Percentiles rank a stretch among this genome's conserved stretches.
phyloP scores from a whole-genome alignment of 352 stramenopile genomes.

The Phytophthora parvispora region DNA sequence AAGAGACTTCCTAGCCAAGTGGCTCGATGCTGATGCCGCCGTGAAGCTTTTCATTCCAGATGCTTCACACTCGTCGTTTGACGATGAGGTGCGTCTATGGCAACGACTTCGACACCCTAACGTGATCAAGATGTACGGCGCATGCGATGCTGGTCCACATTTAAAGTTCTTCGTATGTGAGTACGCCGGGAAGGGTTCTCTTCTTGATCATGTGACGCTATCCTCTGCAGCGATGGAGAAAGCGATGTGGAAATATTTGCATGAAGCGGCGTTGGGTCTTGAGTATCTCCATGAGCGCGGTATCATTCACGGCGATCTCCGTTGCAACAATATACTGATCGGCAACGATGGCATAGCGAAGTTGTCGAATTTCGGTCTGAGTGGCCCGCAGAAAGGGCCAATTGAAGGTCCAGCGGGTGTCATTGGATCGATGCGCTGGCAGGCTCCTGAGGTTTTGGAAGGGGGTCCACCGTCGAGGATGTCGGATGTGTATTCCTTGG shows the following conservation, averaged over 20 bases:
- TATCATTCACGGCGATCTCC: constrained; percentile 33
- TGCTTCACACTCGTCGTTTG: not conserved
- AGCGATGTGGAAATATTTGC: constrained; percentile 5
- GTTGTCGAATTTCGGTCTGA: constrained; percentile 34
- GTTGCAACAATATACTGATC: constrained; percentile 41
- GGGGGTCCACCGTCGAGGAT: not conserved
- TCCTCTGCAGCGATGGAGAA: not conserved
- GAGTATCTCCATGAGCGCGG: constrained; percentile 10
- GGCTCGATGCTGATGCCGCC: constrained; percentile 18
- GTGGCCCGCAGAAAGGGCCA: not conserved
- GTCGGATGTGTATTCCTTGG: constrained; percentile 22
- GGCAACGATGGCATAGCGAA: constrained; percentile 22
- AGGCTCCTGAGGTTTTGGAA: constrained; percentile 14
- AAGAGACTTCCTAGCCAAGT: constrained; percentile 10
- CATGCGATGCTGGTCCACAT: not conserved
- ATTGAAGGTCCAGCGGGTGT: not conserved
- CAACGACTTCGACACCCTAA: not conserved
- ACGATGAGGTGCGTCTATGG: constrained; percentile 19
- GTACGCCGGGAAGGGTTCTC: constrained; percentile 1
- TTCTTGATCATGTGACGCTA: not conserved
- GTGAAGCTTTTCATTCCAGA: constrained; percentile 17
- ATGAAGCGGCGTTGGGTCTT: constrained; percentile 9
- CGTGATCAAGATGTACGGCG: constrained; percentile 1
- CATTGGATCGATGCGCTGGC: constrained; percentile 10
- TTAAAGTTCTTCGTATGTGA: constrained; percentile 21